Percentiles rank a stretch among this genome's conserved stretches.
Conservation (phyloP, 192 early-diverging fungal species). For the Lunasporangiospora selenospora region DNA sequence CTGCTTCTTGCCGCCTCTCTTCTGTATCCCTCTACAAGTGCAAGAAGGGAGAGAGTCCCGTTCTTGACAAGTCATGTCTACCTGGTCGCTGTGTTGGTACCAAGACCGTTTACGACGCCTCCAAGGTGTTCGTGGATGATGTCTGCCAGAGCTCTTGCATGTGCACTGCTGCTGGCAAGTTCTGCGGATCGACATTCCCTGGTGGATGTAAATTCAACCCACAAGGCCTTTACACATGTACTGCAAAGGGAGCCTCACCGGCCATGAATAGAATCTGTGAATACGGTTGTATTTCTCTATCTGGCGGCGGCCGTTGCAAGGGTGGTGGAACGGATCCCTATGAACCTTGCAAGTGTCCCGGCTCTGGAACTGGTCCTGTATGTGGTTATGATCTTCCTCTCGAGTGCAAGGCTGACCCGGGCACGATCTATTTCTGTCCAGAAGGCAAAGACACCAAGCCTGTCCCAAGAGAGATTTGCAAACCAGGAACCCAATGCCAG, state of each 20-base stretch:
- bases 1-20: background rate
- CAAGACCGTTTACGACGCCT: no score
- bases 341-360: background rate
- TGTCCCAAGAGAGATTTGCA: background rate
- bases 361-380: background rate
- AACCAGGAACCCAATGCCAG: constrained; percentile 2
- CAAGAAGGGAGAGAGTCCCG: constrained; percentile 1
- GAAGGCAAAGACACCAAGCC: constrained; percentile 5
- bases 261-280: no score
- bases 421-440: constrained; percentile 9
- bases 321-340: no score
- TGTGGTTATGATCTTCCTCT: constrained; percentile 5
- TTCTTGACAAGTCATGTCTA: background rate
- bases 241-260: background rate
- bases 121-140: no score
- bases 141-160: no score
- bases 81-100: constrained; percentile 4
- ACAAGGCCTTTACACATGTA: background rate
- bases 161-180: no score
- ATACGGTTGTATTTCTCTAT: no score
- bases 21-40: constrained; percentile 1
- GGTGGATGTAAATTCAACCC: background rate
- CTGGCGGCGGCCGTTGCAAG: no score
- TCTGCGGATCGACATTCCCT: constrained; percentile 9
- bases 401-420: constrained; percentile 11